Evolutionary conservation across 208 protist genomes (phyloP).

Genomic region (Crithidia acanthocephali): DNA sequence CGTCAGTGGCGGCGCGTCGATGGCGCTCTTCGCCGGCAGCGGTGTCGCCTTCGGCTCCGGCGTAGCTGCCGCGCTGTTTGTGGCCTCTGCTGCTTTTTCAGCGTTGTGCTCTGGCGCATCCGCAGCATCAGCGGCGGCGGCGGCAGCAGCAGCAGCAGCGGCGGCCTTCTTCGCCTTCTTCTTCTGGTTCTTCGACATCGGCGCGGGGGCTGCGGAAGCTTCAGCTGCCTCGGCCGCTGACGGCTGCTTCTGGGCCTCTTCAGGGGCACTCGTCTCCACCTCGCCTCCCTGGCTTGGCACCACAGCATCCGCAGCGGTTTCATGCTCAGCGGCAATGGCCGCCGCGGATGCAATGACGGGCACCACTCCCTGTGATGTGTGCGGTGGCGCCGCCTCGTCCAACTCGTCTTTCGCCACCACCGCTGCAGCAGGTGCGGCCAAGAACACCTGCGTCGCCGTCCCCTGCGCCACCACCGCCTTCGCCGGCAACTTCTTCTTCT

Average conservation of each 20-base stretch:
- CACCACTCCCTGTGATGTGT: too few species aligned
- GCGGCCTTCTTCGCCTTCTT: conserved; percentile 27
- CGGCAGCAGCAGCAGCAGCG: conserved; percentile 9
- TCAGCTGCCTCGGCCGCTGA: too few species aligned
- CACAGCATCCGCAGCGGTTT: background rate
- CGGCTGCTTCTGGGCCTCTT: too few species aligned
- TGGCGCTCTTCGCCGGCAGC: too few species aligned
- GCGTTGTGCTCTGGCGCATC: background rate
- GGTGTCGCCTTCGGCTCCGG: background rate
- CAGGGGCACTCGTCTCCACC: too few species aligned
- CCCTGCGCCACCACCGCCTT: conserved; percentile 24
- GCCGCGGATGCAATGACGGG: background rate
- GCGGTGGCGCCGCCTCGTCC: too few species aligned
- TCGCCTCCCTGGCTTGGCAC: background rate
- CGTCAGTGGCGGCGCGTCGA: background rate
- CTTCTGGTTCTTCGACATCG: conserved; percentile 18
- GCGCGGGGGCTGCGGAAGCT: background rate
- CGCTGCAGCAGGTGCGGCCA: conserved; percentile 11
- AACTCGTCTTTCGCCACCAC: too few species aligned
- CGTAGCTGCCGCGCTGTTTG: background rate
- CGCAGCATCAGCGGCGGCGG: background rate
- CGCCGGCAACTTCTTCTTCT: conserved; percentile 37
- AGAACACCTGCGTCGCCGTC: conserved; percentile 34
- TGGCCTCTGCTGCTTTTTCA: background rate
- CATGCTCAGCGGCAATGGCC: background rate